Evolutionary conservation across 2,329 filamentous ascomycete genomes (phyloP), one percentile per base, ranked within the genome.

Genomic region (Cladosporium sp.): DNA sequence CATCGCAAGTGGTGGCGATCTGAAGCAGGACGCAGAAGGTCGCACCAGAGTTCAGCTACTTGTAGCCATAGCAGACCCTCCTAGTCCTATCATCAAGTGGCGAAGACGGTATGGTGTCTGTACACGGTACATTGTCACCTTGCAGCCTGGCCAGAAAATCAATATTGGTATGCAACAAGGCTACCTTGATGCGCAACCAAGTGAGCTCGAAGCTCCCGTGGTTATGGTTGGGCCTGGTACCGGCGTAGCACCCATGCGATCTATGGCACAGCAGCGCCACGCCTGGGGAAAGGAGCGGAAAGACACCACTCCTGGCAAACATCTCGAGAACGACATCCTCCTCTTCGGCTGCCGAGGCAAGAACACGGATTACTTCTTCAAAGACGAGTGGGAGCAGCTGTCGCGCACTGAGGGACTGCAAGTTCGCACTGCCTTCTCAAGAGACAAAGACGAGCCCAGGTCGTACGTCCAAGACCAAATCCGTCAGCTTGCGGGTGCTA

Each of bases 81-180:
- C 76, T 2, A 77, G 74, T 65, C 75, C 95, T 0, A 89, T 98
- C 65, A 93, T 99, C 67, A 93, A 94, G 75, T 98, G 97, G 78
- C 88, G 89, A 69, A 97, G 93, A 0, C 87, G 95, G 21, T 86
- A 94, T 73, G 95, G 95, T 1, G 89, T 99, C 58, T 97, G 93
- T 78, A 97, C 95, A 5, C 87, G 92, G 28, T 98, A 97, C 75
- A 84, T 98, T 21, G 85, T 90, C 24, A 82, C 84, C 4, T 83
- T 98, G 0, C 77, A 78, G 4, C 79, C 82, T 0, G 85, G 85
- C 1, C 87, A 88, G 11, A 77, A 78, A 0, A 80, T 97, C 18
- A 83, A 78, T 28, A 83, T 96, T 18, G 82, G 83, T 2, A 74
- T 89, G 69, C 78, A 85, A 80, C 79, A 84, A 75, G 81, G 85